These are phyloP conservation scores for Blastobotrys illinoisensis DNA, from an alignment of 1,139 yeast species.

Conservation along the genomic window DNA sequence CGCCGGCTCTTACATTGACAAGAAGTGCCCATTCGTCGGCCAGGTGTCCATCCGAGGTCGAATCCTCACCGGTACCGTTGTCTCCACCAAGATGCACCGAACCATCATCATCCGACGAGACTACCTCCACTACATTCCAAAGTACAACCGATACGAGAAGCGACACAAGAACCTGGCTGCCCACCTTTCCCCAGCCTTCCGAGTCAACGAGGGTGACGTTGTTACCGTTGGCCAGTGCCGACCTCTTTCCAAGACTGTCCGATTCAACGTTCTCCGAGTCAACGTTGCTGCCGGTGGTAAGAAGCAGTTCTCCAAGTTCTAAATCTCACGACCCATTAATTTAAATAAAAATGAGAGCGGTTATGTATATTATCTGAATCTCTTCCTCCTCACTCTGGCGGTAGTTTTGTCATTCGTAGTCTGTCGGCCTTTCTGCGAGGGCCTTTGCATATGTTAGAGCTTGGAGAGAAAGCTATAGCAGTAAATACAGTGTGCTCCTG, in stretches of 20 bases:
- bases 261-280: constrained; percentile 98
- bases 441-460: too few relatives aligned
- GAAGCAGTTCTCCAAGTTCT: constrained; percentile 95
- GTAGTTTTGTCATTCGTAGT: too few relatives aligned
- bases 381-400: too few relatives aligned
- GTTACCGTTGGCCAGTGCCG: constrained; percentile 99
- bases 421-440: too few relatives aligned
- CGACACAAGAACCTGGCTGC: constrained; percentile 99
- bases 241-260: constrained; percentile 99
- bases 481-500: too few relatives aligned
- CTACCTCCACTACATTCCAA: constrained; percentile 99
- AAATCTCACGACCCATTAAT: constrained; percentile 32
- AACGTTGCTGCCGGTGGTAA: constrained; percentile 78
- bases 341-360: background rate
- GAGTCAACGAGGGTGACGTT: constrained; percentile 98
- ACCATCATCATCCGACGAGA: constrained; percentile 99
- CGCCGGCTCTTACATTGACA: constrained; percentile 98
- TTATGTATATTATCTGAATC: background rate
- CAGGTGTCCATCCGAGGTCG: constrained; percentile 98
- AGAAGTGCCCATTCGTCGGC: constrained; percentile 99
- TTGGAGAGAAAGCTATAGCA: too few relatives aligned
- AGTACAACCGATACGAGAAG: constrained; percentile 99
- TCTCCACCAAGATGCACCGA: constrained; percentile 99
- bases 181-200: constrained; percentile 99
- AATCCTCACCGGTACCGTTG: constrained; percentile 93